Conservation (phyloP, 805 yeast species). For the Isabelozyma heimii region DNA sequence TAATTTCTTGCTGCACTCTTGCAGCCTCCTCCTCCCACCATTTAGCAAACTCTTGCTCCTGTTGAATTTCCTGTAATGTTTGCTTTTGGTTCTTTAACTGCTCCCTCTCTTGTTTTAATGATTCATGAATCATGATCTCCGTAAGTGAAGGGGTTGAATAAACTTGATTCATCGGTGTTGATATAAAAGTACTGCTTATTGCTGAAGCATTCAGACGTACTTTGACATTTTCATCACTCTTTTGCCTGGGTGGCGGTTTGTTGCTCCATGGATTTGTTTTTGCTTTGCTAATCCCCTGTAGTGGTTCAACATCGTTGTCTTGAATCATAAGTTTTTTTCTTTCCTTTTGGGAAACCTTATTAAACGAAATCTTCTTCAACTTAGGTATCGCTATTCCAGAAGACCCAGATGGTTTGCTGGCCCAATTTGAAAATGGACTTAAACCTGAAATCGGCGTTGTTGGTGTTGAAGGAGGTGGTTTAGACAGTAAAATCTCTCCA, state of each 20-base stretch:
- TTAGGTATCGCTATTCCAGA: constrained; percentile 12
- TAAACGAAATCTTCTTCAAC: constrained; percentile 32
- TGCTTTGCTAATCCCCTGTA: not conserved
- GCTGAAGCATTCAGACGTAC: constrained; percentile 1
- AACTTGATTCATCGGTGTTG: constrained; percentile 2
- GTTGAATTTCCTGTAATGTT: constrained; percentile 67
- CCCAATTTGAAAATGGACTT: constrained; percentile 28
- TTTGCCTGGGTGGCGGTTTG: not conserved
- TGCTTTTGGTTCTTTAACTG: constrained; percentile 30
- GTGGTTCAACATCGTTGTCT: constrained; percentile 2
- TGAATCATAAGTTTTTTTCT: constrained; percentile 40
- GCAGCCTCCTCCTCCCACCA: constrained; percentile 87
- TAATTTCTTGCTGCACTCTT: constrained; percentile 51
- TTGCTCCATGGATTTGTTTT: constrained; percentile 1
- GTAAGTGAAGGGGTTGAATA: constrained; percentile 29
- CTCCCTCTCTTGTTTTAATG: constrained; percentile 32
- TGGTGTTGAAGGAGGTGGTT: not conserved
- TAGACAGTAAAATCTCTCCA: constrained; percentile 4
- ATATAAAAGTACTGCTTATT: not conserved
- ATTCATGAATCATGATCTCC: constrained; percentile 48
- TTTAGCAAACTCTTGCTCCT: constrained; percentile 77
- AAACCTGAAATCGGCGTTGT: constrained; percentile 9
- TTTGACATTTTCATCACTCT: not conserved
- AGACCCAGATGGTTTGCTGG: constrained; percentile 11
- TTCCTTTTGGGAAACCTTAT: constrained; percentile 59